phyloP scores from a whole-genome alignment of 352 stramenopile species.

The Achlya hypogyna region DNA sequence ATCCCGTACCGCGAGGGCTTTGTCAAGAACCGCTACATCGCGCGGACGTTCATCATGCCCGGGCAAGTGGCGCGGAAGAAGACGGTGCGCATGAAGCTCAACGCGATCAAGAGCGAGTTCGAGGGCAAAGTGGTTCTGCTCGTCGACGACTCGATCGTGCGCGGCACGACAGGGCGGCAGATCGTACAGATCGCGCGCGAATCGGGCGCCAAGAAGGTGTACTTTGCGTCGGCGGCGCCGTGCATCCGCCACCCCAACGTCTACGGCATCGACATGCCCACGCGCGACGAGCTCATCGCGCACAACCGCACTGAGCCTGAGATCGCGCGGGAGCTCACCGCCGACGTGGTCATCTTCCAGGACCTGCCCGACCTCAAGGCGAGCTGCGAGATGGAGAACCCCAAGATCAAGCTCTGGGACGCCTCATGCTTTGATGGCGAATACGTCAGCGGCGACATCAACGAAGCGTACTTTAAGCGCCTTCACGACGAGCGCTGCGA shows the following conservation, averaged over 20 bases:
- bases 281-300: constrained; percentile 95
- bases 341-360: constrained; percentile 94
- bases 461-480: constrained; percentile 75
- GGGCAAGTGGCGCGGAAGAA: constrained; percentile 94
- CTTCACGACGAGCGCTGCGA: constrained; percentile 73
- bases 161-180: constrained; percentile 96
- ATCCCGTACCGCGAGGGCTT: constrained; percentile 96
- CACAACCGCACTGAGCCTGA: constrained; percentile 91
- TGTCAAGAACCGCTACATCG: constrained; percentile 99
- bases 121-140: constrained; percentile 95
- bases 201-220: constrained; percentile 93
- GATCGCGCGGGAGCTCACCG: constrained; percentile 90
- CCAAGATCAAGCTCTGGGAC: constrained; percentile 81
- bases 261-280: constrained; percentile 99
- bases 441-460: constrained; percentile 94
- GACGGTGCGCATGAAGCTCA: constrained; percentile 97
- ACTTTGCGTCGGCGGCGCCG: constrained; percentile 95
- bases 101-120: constrained; percentile 92
- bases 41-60: constrained; percentile 99
- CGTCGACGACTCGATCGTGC: constrained; percentile 99
- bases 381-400: constrained; percentile 68
- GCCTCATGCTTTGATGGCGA: constrained; percentile 95
- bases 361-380: constrained; percentile 90
- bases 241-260: constrained; percentile 99
- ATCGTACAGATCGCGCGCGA: constrained; percentile 98